A percentile compares a stretch with the other conserved stretches of the same genome.
phyloP scores from a whole-genome alignment of 208 protist species.

The Acanthamoeba culbertsoni region DNA sequence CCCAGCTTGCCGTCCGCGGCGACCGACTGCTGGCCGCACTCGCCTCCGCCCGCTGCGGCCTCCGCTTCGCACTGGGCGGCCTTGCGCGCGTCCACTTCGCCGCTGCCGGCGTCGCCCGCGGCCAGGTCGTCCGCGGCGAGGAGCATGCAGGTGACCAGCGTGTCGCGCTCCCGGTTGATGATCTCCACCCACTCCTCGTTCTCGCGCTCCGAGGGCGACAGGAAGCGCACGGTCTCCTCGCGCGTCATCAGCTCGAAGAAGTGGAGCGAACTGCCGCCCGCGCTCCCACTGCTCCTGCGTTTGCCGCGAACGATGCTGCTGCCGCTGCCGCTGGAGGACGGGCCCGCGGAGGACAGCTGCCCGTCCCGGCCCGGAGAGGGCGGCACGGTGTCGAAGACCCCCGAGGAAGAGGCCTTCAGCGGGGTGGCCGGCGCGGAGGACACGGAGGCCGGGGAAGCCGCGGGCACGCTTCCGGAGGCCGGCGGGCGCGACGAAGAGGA shows the following conservation, averaged over 20 bases:
- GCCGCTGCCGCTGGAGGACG: background rate
- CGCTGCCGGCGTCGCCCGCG: background rate
- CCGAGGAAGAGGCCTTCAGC: background rate
- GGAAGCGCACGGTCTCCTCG: conserved; percentile 21
- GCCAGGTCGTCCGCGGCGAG: background rate
- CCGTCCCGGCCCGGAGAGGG: too few relatives aligned
- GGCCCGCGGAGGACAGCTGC: background rate
- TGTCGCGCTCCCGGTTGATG: conserved; percentile 32
- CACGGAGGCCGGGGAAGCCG: background rate
- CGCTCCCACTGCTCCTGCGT: too few relatives aligned
- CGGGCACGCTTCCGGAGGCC: background rate
- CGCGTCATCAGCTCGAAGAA: conserved; percentile 39
- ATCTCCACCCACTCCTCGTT: conserved; percentile 44
- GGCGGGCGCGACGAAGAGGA: background rate
- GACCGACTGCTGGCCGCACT: too few relatives aligned
- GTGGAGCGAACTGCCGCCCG: too few relatives aligned
- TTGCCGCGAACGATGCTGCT: background rate
- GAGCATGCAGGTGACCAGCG: conserved; percentile 32
- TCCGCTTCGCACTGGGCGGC: background rate
- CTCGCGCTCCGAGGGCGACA: conserved; percentile 1
- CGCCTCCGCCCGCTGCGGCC: too few relatives aligned
- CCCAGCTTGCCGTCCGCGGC: conserved; percentile 8
- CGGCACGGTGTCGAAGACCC: too few relatives aligned
- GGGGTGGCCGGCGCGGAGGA: background rate
- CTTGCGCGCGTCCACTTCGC: background rate